Evolutionary conservation across 73 alveolate species (phyloP).

Genomic region (Paramecium sexaurelia): DNA sequence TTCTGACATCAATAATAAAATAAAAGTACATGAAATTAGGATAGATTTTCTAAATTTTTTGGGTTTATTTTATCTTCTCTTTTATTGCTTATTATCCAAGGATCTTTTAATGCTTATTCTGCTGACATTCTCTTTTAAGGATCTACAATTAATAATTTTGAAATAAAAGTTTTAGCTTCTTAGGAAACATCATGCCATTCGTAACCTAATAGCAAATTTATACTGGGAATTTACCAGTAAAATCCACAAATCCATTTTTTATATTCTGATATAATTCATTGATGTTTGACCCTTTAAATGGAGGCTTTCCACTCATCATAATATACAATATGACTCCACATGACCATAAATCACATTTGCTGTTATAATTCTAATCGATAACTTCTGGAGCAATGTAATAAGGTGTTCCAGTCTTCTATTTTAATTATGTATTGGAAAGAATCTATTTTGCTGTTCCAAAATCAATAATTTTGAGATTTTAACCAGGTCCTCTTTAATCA

Average conservation of each 20-base stretch:
- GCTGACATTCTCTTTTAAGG: constrained; percentile 76
- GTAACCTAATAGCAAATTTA: constrained; percentile 10
- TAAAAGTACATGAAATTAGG: constrained; percentile 43
- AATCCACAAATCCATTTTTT: constrained; percentile 52
- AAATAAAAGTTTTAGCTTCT: constrained; percentile 76
- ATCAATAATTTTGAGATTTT: constrained; percentile 53
- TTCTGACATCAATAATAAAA: neutral
- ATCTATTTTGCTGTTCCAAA: constrained; percentile 65
- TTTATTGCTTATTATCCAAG: constrained; percentile 56
- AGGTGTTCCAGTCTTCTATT: constrained; percentile 56
- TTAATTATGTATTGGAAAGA: neutral
- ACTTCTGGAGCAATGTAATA: constrained; percentile 78
- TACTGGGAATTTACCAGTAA: neutral
- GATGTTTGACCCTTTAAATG: constrained; percentile 76
- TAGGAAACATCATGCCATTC: constrained; percentile 67
- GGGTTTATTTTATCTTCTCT: constrained; percentile 37
- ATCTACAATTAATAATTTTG: constrained; percentile 68
- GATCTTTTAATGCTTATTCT: constrained; percentile 74
- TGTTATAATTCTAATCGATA: constrained; percentile 72
- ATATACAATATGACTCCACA: constrained; percentile 84
- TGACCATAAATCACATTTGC: constrained; percentile 84
- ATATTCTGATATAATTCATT: constrained; percentile 71
- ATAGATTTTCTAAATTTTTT: constrained; percentile 38
- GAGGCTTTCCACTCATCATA: constrained; percentile 80
- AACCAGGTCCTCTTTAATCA: neutral